A percentile compares a stretch with the other conserved stretches of the same genome.
Conservation (phyloP, 805 yeast genomes). For the Candida saitoana region DNA sequence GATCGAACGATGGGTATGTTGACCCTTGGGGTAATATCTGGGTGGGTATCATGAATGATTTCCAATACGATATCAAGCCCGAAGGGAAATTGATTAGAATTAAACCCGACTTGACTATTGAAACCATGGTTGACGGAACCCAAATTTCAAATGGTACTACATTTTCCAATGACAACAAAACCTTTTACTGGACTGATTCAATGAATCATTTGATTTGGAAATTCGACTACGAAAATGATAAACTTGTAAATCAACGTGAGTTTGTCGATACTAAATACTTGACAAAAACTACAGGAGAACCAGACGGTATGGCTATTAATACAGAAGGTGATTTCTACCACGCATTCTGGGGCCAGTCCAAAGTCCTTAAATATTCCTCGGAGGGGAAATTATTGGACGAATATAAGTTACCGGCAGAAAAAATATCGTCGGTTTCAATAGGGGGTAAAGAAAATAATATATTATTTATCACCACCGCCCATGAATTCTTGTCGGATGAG, state of each 20-base stretch:
- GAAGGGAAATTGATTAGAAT: constrained; percentile 50
- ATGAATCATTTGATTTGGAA: constrained; percentile 30
- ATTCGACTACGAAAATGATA: constrained; percentile 35
- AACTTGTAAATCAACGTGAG: constrained; percentile 34
- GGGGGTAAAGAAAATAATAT: constrained; percentile 59
- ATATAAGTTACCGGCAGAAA: constrained; percentile 53
- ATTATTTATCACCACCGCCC: constrained; percentile 67
- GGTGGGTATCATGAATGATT: constrained; percentile 77
- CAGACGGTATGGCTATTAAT: constrained; percentile 75
- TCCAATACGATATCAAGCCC: constrained; percentile 25
- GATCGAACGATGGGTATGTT: constrained; percentile 79
- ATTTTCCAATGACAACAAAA: constrained; percentile 25
- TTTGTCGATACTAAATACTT: constrained; percentile 12
- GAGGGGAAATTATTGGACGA: constrained; percentile 50
- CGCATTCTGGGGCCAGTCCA: constrained; percentile 61
- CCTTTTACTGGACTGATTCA: constrained; percentile 41
- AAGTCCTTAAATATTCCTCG: constrained; percentile 51
- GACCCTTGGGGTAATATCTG: constrained; percentile 74
- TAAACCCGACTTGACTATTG: constrained; percentile 26
- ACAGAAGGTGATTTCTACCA: constrained; percentile 52
- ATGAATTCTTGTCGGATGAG: constrained; percentile 42
- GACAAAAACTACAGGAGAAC: constrained; percentile 42
- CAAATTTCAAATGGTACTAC: constrained; percentile 66
- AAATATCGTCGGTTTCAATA: constrained; percentile 63
- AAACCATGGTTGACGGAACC: constrained; percentile 31